phyloP scores from a whole-genome alignment of 768 basidiomycete genomes.

The Pisolithus tinctorius region DNA sequence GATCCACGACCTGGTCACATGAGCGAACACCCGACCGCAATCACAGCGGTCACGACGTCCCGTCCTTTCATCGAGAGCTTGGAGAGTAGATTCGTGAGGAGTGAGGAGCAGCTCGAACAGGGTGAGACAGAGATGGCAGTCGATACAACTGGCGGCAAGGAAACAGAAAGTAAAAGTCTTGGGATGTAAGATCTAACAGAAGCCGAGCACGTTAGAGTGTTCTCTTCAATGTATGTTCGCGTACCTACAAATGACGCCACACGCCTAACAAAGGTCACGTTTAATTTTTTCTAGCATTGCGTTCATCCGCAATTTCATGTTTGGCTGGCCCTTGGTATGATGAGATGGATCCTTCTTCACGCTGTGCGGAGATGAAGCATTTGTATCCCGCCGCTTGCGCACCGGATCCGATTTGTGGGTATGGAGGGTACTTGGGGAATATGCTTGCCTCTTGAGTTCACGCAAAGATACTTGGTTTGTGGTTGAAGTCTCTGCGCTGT shows the following conservation, averaged over 20 bases:
- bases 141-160: slow-evolving; percentile 42
- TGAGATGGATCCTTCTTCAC: neutral
- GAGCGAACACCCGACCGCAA: slow-evolving; percentile 70
- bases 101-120: slow-evolving; percentile 25
- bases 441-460: slow-evolving; percentile 56
- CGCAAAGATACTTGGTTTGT: slow-evolving; percentile 36
- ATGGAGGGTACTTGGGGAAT: slow-evolving; percentile 51
- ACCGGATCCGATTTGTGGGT: slow-evolving; percentile 46
- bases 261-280: slow-evolving; percentile 38
- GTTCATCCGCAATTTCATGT: slow-evolving; percentile 85
- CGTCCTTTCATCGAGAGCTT: slow-evolving; percentile 49
- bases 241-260: slow-evolving; percentile 1
- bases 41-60: slow-evolving; percentile 56
- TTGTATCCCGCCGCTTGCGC: slow-evolving; percentile 19
- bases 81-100: slow-evolving; percentile 58
- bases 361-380: neutral
- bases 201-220: too few relatives aligned
- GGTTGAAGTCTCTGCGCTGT: slow-evolving; percentile 2
- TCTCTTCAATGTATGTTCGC: neutral
- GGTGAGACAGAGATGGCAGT: slow-evolving; percentile 34
- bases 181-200: neutral
- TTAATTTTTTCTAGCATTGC: slow-evolving; percentile 84
- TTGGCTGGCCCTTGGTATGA: slow-evolving; percentile 39
- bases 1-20: slow-evolving; percentile 80
- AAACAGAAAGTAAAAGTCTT: slow-evolving; percentile 26